Percentiles rank a stretch among this genome's conserved stretches.
Conservation (phyloP, 192 early-diverging fungal species). For the Dissophora globulifera region DNA sequence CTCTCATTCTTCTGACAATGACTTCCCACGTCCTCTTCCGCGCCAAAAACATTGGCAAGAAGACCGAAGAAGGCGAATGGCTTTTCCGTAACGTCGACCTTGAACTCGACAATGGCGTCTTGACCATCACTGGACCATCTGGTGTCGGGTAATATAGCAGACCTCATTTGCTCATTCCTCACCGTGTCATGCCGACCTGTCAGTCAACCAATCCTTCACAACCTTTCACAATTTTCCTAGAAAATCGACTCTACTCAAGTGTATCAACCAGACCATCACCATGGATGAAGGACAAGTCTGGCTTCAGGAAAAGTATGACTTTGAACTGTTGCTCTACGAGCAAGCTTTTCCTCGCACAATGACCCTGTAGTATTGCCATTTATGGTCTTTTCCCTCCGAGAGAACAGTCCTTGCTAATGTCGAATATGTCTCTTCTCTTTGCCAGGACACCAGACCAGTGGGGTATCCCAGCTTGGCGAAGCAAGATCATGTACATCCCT, state of each 20-base stretch:
- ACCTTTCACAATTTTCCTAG: slow-evolving; percentile 39
- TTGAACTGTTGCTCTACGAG: neutral
- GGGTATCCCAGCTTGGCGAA: slow-evolving; percentile 79
- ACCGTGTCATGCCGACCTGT: too few species aligned
- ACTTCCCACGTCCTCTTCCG: slow-evolving; percentile 26
- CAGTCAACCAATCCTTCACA: neutral
- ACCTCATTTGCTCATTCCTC: too few species aligned
- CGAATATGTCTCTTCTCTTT: neutral
- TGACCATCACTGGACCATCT: slow-evolving; percentile 75
- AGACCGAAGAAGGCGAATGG: slow-evolving; percentile 57
- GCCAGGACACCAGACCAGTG: slow-evolving; percentile 56
- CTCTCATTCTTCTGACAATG: slow-evolving; percentile 1
- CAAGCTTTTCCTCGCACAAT: neutral
- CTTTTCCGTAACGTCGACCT: slow-evolving; percentile 69
- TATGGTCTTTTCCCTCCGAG: slow-evolving; percentile 21
- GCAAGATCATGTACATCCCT: slow-evolving; percentile 87
- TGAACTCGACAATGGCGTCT: slow-evolving; percentile 61
- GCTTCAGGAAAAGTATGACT: slow-evolving; percentile 60
- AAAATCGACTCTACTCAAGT: slow-evolving; percentile 88
- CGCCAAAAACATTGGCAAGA: slow-evolving; percentile 52
- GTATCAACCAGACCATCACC: slow-evolving; percentile 76
- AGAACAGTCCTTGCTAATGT: too few species aligned
- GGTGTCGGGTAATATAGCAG: slow-evolving; percentile 69
- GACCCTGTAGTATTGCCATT: slow-evolving; percentile 4
- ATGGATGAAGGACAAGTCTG: slow-evolving; percentile 69